Conservation (phyloP, 805 yeast genomes). For the Candida patagonica region DNA sequence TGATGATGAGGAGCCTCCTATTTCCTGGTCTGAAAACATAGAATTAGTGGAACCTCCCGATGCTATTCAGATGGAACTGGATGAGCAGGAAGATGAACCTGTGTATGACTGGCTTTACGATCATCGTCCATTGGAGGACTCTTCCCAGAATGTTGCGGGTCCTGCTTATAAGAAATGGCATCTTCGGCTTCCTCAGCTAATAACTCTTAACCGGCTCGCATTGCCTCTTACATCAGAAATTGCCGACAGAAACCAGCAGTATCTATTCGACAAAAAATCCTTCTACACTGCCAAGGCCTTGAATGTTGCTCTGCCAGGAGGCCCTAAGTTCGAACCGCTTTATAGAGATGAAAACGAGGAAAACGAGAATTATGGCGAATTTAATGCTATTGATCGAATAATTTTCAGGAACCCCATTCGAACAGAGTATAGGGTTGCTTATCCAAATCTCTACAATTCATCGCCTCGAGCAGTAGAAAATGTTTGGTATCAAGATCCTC, state of each 20-base stretch:
- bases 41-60: slow-evolving; percentile 65
- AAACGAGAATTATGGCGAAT: slow-evolving; percentile 75
- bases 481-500: slow-evolving; percentile 57
- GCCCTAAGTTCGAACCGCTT: slow-evolving; percentile 90
- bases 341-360: slow-evolving; percentile 55
- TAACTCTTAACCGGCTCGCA: slow-evolving; percentile 56
- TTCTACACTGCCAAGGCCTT: slow-evolving; percentile 88
- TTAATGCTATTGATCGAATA: slow-evolving; percentile 79
- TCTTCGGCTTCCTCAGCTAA: slow-evolving; percentile 50
- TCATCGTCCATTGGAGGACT: slow-evolving; percentile 58
- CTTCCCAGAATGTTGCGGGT: slow-evolving; percentile 52
- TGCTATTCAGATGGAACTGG: slow-evolving; percentile 60
- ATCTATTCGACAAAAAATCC: slow-evolving; percentile 68
- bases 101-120: slow-evolving; percentile 77
- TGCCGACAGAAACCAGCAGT: slow-evolving; percentile 49
- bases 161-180: slow-evolving; percentile 70
- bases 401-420: slow-evolving; percentile 69
- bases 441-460: slow-evolving; percentile 76
- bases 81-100: slow-evolving; percentile 49
- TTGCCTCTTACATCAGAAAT: slow-evolving; percentile 60
- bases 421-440: slow-evolving; percentile 81
- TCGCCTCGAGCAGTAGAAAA: slow-evolving; percentile 55
- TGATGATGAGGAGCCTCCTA: slow-evolving; percentile 95
- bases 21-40: slow-evolving; percentile 72
- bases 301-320: slow-evolving; percentile 83